Evolutionary conservation across 2,329 filamentous ascomycete genomes (phyloP), one percentile per base, ranked within the genome.

Genomic region (Plectosphaerella cucumerina): DNA sequence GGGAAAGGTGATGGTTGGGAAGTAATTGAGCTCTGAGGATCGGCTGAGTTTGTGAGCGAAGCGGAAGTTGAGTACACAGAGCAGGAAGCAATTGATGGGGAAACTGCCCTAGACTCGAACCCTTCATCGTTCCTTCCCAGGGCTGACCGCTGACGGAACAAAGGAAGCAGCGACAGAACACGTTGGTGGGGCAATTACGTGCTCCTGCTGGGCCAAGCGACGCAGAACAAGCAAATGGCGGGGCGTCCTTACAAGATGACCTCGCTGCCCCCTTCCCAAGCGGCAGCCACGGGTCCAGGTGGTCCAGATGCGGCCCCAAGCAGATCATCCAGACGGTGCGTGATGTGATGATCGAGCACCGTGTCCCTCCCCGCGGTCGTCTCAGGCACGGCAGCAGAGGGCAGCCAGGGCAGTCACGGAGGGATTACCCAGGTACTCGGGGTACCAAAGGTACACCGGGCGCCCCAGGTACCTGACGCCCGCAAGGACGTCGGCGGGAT

Each of bases 311-410:
- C 10, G 33, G 33, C 44, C 44, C 45, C 45, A 47, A 42, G 45
- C 45, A 47, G 45, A 47, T 47, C 45, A 47, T 47, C 23, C 34
- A 2, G 33, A 35, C 45, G 6, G 45, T 47, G 45, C 45, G 33
- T 35, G 31, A 39, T 47, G 45, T 18, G n/a, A 18, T 20, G 39
- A 42, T 42, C 39, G 39, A n/a, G 39, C 39, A 42, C 39, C 5
- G 2, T 42, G 18, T 8, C 26, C 26, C 26, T 31, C 26, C 26
- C 26, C 26, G 26, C 26, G 26, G 26, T 31, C 26, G 26, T 31
- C 26, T 31, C 26, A 31, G 26, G n/a, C n/a, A n/a, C n/a, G n/a
- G n/a, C n/a, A n/a, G n/a, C n/a, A n/a, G n/a, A n/a, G 26, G 26
- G 26, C 26, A 31, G 26, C 26, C 12, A 3, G 26, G 26, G 12